Evolutionary conservation across 148 eudicot species (phyloP).

Genomic region (Chenopodium formosanum): DNA sequence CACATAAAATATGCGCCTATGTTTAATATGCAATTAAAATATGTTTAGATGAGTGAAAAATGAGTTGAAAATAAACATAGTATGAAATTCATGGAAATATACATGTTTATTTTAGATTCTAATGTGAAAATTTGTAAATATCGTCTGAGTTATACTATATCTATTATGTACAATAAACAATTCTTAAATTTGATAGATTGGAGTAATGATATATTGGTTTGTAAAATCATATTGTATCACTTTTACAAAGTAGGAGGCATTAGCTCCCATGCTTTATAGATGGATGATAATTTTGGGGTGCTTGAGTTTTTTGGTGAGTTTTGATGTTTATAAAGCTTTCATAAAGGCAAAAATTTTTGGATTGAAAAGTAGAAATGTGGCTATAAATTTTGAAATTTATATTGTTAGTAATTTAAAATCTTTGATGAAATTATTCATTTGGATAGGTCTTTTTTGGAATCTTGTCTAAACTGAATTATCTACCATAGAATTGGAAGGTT

Average conservation of each 20-base stretch:
- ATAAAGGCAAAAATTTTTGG: not conserved
- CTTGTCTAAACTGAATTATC: not conserved
- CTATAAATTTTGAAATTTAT: not conserved
- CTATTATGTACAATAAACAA: not conserved
- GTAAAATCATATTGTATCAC: not conserved
- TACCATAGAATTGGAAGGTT: not conserved
- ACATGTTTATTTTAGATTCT: no score
- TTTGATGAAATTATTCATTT: not conserved
- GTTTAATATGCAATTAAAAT: no score
- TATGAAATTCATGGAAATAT: no score
- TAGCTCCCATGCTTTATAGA: not conserved
- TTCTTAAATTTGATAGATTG: not conserved
- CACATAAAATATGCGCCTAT: no score
- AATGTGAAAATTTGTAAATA: no score
- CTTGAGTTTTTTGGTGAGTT: not conserved
- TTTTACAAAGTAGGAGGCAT: not conserved
- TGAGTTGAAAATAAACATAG: no score
- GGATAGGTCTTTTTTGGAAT: not conserved
- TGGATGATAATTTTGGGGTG: not conserved
- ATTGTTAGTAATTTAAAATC: not conserved
- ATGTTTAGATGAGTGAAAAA: no score
- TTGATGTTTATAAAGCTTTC: not conserved
- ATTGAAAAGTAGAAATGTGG: not conserved
- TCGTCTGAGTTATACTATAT: no score
- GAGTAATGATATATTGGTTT: not conserved